A percentile compares a stretch with the other conserved stretches of the same genome.
Evolutionary conservation across 1,284 basidiomycete species (phyloP).

Genomic region (Sphaerobolus stellatus): DNA sequence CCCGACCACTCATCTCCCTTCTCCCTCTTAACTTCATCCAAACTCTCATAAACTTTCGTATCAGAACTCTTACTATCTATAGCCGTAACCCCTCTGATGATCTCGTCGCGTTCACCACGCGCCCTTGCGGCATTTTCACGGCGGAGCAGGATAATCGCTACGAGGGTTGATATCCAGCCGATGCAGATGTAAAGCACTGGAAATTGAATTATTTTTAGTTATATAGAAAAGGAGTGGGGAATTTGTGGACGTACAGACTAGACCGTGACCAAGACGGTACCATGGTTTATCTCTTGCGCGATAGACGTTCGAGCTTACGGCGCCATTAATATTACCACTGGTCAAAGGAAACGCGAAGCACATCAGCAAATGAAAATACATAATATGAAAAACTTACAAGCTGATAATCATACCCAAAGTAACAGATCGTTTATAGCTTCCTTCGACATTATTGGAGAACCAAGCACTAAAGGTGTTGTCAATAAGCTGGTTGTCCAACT

Average conservation of each 20-base stretch:
- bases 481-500: constrained; percentile 12
- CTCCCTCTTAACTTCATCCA: constrained; percentile 10
- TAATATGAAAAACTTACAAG: constrained; percentile 42
- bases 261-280: constrained; percentile 65
- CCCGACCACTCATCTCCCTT: constrained; percentile 11
- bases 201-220: not conserved
- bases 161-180: constrained; percentile 53
- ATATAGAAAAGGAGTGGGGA: not conserved
- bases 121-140: constrained; percentile 63
- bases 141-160: constrained; percentile 48
- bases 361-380: not conserved
- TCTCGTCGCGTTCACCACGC: constrained; percentile 64
- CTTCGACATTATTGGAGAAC: constrained; percentile 73
- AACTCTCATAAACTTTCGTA: constrained; percentile 3
- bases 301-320: constrained; percentile 41
- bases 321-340: constrained; percentile 31
- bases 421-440: constrained; percentile 74
- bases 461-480: constrained; percentile 48
- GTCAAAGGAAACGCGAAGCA: not conserved
- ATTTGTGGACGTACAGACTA: constrained; percentile 41
- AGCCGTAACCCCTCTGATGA: constrained; percentile 48
- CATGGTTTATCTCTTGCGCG: constrained; percentile 64
- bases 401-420: constrained; percentile 69
- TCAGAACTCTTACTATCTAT: not conserved
- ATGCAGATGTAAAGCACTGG: constrained; percentile 63